These are phyloP conservation scores for Abrus precatorius DNA, from an alignment of 306 rosid genomes.

Conservation along the genomic window DNA sequence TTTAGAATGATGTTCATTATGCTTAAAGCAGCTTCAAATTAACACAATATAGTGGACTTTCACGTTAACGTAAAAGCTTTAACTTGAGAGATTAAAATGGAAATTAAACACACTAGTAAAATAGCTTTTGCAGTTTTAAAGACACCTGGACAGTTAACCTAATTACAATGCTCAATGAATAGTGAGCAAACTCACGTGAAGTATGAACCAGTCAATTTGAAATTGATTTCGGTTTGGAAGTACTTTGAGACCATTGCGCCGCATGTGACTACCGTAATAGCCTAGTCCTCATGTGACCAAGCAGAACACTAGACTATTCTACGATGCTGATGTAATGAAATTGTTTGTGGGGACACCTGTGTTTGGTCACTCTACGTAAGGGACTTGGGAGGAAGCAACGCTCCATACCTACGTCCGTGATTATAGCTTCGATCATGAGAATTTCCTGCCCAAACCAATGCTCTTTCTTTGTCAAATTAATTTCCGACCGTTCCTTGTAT, in stretches of 20 bases:
- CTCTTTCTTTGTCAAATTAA: not conserved
- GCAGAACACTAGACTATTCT: not conserved
- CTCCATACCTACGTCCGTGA: slow-evolving; percentile 7
- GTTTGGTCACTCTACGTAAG: slow-evolving; percentile 13
- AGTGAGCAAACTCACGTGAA: slow-evolving; percentile 33
- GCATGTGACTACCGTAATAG: slow-evolving; percentile 32
- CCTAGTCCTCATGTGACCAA: slow-evolving; percentile 14
- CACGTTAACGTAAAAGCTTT: too few relatives aligned
- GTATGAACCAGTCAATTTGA: slow-evolving; percentile 22
- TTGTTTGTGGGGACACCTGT: not conserved
- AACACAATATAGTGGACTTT: too few relatives aligned
- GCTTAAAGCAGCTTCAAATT: too few relatives aligned
- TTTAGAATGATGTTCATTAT: too few relatives aligned
- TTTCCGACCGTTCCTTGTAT: not conserved
- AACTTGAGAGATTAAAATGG: too few relatives aligned
- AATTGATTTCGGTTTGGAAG: slow-evolving; percentile 14
- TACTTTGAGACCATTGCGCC: not conserved
- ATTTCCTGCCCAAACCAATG: not conserved
- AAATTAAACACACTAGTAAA: too few relatives aligned
- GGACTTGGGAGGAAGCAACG: not conserved
- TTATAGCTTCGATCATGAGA: not conserved
- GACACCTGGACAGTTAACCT: too few relatives aligned
- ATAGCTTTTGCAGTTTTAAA: too few relatives aligned
- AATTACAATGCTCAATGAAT: not conserved
- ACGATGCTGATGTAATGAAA: not conserved